Evolutionary conservation across 2,329 filamentous ascomycete genomes (phyloP), one percentile per base, ranked within the genome.

Genomic region (Neospermospora avenae): DNA sequence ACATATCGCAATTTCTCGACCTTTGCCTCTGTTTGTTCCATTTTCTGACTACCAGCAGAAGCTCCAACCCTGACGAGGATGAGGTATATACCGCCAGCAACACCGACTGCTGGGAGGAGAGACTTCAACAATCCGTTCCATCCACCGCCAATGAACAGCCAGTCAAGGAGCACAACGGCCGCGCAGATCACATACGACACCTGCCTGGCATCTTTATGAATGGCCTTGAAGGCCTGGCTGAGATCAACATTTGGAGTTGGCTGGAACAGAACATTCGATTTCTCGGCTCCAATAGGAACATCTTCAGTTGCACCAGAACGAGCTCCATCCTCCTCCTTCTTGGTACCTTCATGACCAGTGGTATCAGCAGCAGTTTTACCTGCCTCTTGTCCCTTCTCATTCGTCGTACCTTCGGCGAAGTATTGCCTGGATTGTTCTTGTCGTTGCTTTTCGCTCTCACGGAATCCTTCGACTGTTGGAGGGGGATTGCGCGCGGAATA

Each of bases 401-500:
- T 52, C 28, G 39, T 25, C 4, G 28, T 31, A 10, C 54, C 58
- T n/a, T 63, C 63, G 28, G 49, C 61, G 22, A 66, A 66, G 48
- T 64, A 66, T 52, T 45, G 48, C 22, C 24, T 59, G 6, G 64
- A 66, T 39, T 60, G 55, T 42, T 62, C 62, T 7, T 64, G 62
- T 13, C 62, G 52, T 24, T 57, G 42, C 39, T 48, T 49, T 34
- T 64, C 54, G 11, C 61, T 56, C 31, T 59, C 49, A 11, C 57
- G 60, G 28, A 68, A 64, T 28, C 16, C 55, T 58, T 68, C 63
- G 4, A 68, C 63, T 25, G 68, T 69, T 14, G 67, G 67, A 37
- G 65, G 60, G 8, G 67, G 66, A 48, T 69, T 69, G 18, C 61
- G 24, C 28, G 63, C 65, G 3, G 66, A 68, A 28, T 68, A 68